Conservation (phyloP, 345 rosid genomes). For the Eucalyptus sideroxylon region DNA sequence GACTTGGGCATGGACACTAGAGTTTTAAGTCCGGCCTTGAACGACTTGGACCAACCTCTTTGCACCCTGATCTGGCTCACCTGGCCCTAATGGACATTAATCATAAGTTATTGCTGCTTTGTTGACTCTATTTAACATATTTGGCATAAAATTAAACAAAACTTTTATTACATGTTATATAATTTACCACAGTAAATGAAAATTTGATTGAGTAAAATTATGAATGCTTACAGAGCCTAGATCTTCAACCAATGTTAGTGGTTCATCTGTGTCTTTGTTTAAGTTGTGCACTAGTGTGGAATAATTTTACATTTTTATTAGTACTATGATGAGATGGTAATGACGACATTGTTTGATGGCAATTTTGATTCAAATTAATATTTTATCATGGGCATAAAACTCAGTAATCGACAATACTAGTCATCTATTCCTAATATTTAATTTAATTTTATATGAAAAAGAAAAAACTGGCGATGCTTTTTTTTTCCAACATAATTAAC, state of each 20-base stretch:
- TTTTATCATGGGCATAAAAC: too few species aligned
- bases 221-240: neutral
- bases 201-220: neutral
- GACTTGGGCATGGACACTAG: neutral
- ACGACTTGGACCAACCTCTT: neutral
- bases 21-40: neutral
- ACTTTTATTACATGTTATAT: neutral
- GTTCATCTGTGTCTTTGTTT: too few species aligned
- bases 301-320: too few species aligned
- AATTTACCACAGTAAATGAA: neutral
- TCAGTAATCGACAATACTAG: too few species aligned
- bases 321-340: too few species aligned
- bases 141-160: neutral
- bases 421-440: too few species aligned
- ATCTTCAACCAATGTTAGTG: neutral
- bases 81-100: neutral
- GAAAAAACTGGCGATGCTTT: too few species aligned
- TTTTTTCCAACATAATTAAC: too few species aligned
- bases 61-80: too few species aligned
- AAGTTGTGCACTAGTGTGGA: too few species aligned
- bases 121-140: neutral
- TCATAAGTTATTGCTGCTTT: neutral
- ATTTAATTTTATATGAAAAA: too few species aligned
- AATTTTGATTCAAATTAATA: too few species aligned
- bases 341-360: rapidly evolving